A percentile compares a stretch with the other conserved stretches of the same genome.
Evolutionary conservation across 768 basidiomycete genomes (phyloP).

Genomic region (Holtermannia corniformis): DNA sequence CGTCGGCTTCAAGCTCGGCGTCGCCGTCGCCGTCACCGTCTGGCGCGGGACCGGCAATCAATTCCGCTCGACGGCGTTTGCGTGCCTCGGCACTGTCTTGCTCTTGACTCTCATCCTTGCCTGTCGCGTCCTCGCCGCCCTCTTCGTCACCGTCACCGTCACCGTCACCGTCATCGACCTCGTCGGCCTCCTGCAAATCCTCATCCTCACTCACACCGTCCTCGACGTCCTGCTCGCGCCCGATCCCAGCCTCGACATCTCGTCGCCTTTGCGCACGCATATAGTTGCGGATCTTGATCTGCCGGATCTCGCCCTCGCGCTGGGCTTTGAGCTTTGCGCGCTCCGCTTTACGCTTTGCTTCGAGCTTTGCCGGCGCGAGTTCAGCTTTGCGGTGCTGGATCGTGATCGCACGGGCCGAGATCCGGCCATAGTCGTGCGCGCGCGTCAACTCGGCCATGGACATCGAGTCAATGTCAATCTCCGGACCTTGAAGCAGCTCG

Average conservation of each 20-base stretch:
- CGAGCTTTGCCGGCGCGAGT: slow-evolving; percentile 3
- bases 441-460: slow-evolving; percentile 19
- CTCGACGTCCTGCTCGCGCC: slow-evolving; percentile 13
- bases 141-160: slow-evolving; percentile 19
- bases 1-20: background rate
- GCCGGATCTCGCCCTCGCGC: slow-evolving; percentile 4
- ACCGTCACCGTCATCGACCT: slow-evolving; percentile 21
- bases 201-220: slow-evolving; percentile 17
- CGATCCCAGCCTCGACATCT: background rate
- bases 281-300: slow-evolving; percentile 7
- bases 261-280: slow-evolving; percentile 4
- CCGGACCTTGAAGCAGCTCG: slow-evolving; percentile 13
- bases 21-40: background rate
- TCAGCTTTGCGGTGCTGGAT: slow-evolving; percentile 4
- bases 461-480: slow-evolving; percentile 7
- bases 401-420: slow-evolving; percentile 14
- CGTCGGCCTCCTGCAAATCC: slow-evolving; percentile 26
- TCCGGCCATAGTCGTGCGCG: slow-evolving; percentile 3
- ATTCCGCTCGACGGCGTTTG: background rate
- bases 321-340: slow-evolving; percentile 3
- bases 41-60: background rate
- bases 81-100: slow-evolving; percentile 1
- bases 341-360: slow-evolving; percentile 3
- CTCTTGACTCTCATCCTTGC: background rate
- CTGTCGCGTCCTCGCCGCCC: slow-evolving; percentile 8